Evolutionary conservation across 148 eudicot genomes (phyloP), one percentile per base, ranked within the genome.

Genomic region (Limonium bicolor): DNA sequence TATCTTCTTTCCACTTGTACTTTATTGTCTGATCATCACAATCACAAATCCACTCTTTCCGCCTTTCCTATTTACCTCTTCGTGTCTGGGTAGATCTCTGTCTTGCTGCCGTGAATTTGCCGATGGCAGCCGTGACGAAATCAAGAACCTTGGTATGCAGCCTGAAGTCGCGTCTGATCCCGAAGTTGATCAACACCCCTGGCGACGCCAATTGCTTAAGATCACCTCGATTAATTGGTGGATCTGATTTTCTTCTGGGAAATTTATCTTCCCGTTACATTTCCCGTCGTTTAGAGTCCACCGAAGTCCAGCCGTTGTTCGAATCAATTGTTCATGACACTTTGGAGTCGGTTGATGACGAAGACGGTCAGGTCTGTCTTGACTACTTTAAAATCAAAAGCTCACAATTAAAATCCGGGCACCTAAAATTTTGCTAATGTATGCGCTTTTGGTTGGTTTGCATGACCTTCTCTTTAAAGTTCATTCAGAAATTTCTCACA

Each of bases 251-350:
- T 19, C 8, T 2, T 39, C 45, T 50, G 4, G 23, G 48, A 26
- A 40, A 53, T 36, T 32, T 48, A 6, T 17, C 20, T 17, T 20
- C 62, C 59, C 56, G 36, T 49, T 59, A 62, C 11, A 33, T 23
- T 33, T 63, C 61, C 43, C 59, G 45, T 43, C 76, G 60, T 48
- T 69, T 60, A 33, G 63, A 58, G 41, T 77, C 73, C 5, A 61
- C 58, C 17, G 39, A 28, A 51, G 63, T 70, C 33, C 66, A 52
- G 17, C 46, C 48, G 24, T 52, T 42, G 12, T 23, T 59, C 23
- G 51, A 51, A 54, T 31, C 62, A 50, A 26, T 35, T 27, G 40
- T 11, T 27, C 26, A 4, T 36, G 48, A 18, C 20, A 31, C 7
- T 13, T 8, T 29, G 27, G 28, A 41, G 25, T 9, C 12, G n/a